A percentile compares a stretch with the other conserved stretches of the same genome.
phyloP scores from a whole-genome alignment of 768 basidiomycete genomes.

The Tricholoma terreum region DNA sequence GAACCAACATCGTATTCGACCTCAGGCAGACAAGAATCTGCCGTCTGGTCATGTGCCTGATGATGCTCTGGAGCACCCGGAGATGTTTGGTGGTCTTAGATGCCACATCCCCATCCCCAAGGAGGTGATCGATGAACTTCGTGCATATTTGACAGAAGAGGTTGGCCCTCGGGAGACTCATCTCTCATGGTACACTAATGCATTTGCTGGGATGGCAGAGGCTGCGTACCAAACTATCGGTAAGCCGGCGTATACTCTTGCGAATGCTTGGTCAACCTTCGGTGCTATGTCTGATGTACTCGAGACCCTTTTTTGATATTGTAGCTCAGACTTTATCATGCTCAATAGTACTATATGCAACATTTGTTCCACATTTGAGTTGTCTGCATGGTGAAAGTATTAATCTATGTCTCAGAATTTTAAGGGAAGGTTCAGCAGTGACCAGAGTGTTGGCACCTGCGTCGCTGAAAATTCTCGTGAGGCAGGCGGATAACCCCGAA shows the following conservation, averaged over 20 bases:
- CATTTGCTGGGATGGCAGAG: not conserved
- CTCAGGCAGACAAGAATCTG: slow-evolving; percentile 22
- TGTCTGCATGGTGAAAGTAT: too few species aligned
- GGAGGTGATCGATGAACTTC: slow-evolving; percentile 8
- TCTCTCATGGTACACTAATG: not conserved
- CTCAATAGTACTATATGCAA: too few species aligned
- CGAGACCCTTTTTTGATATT: not conserved
- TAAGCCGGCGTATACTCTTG: not conserved
- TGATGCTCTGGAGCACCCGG: slow-evolving; percentile 18
- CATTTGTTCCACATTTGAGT: too few species aligned
- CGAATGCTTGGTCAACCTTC: not conserved
- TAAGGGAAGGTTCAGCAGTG: too few species aligned
- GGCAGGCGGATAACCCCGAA: too few species aligned
- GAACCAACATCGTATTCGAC: slow-evolving; percentile 7
- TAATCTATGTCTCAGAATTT: too few species aligned
- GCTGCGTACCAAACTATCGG: not conserved
- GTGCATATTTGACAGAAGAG: slow-evolving; percentile 12
- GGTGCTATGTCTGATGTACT: not conserved
- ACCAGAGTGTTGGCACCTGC: too few species aligned
- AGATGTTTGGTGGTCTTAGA: slow-evolving; percentile 9
- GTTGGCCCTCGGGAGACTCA: not conserved
- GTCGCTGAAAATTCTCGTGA: too few species aligned
- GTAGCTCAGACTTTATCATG: too few species aligned
- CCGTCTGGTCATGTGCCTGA: slow-evolving; percentile 27
- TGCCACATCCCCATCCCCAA: slow-evolving; percentile 14